Base-by-base conservation (phyloP, 2,329 filamentous ascomycete genomes). In the Plenodomus lindquistii region DNA sequence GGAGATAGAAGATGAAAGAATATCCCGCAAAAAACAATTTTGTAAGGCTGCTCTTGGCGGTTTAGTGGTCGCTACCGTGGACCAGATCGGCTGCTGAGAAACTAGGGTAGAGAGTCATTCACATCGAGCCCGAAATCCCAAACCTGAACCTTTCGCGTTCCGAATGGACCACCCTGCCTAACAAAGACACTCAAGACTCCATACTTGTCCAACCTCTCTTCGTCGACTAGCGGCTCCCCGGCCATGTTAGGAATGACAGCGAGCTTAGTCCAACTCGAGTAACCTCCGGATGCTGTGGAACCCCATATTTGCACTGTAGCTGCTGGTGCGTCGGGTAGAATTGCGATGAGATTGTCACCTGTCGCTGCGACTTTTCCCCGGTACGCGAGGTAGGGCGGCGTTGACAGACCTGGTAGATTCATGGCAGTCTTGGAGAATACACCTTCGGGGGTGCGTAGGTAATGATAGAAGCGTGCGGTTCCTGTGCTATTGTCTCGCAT, bases 401-500 rank as follows among this genome's bases (percentile, higher is more conserved):
- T 60, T 0, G 65, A 69, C 1, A 70, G 55, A 0, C 63, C 66
- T 0, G 65, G 38, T 1, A 55, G 60, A 13, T 63, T 65, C 44
- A 69, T 67, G 1, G 65, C 61, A 0, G 57, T 70, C 37, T 70
- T 71, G 20, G 55, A 64, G 39, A 70, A 71, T 2, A 52, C 62
- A 2, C 66, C 66, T 2, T 55, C 48, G 2, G 61, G 8, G 0
- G 62, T 65, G 2, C 67, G 60, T 3, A 70, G 51, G 48, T 70
- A 71, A 42, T 71, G 67, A 40, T 69, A 71, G 52, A 69, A 71
- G 2, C 38, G 57, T 1, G 60, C 44, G 1, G 59, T 66, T 0
- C 66, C 66, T 1, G 62, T 57, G 2, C 56, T 50, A 27, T 65
- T 72, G 42, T 80, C 77, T 3, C 78, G 69, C 53, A 81, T 81